phyloP scores from a whole-genome alignment of 2,329 filamentous ascomycete genomes.

The Colletotrichum sp. region DNA sequence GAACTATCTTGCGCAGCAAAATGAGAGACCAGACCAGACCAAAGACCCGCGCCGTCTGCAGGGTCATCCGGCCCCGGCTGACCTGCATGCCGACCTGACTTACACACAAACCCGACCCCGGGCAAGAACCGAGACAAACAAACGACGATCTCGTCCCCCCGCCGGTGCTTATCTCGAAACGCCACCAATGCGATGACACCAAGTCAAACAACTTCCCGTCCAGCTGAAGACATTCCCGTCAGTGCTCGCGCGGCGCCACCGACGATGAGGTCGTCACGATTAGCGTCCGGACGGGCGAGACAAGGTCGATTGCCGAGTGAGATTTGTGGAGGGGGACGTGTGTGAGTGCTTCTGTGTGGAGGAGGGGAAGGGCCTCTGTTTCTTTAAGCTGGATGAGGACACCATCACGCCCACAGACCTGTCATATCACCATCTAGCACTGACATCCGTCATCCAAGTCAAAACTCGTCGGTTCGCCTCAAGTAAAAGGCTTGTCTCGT shows the following conservation, averaged over 20 bases:
- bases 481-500: neutral
- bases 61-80: neutral
- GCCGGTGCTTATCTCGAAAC: neutral
- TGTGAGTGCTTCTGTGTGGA: neutral
- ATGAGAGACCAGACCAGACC: no score
- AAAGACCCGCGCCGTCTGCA: neutral
- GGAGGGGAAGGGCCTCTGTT: neutral
- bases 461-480: neutral
- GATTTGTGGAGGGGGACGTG: neutral
- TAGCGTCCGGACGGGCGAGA: neutral
- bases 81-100: neutral
- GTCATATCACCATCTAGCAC: neutral
- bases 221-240: neutral
- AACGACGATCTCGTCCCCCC: neutral
- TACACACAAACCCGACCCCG: neutral
- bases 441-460: neutral
- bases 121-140: neutral
- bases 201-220: neutral
- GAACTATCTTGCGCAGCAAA: neutral
- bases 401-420: neutral
- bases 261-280: neutral
- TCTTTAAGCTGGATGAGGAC: neutral
- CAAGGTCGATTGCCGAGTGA: neutral
- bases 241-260: neutral
- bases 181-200: neutral